Percentiles rank a stretch among this genome's conserved stretches.
Evolutionary conservation across 1,284 basidiomycete genomes (phyloP).

Genomic region (Filobasidium uniguttulatum): DNA sequence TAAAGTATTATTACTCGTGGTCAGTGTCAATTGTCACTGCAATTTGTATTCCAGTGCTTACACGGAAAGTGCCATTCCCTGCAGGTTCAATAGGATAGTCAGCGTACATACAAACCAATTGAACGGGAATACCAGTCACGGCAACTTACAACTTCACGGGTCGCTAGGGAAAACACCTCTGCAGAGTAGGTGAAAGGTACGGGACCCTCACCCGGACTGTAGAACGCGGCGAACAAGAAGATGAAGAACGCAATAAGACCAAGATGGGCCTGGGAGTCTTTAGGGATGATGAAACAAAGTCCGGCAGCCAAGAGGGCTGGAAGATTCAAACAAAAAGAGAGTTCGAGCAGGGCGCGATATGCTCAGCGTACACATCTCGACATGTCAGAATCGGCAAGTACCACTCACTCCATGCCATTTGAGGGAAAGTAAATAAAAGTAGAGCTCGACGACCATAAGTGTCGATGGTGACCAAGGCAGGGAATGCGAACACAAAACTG

Average conservation of each 20-base stretch:
- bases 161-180: conserved; percentile 41
- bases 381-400: background rate
- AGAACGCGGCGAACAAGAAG: conserved; percentile 51
- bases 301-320: conserved; percentile 19
- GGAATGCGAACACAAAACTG: conserved; percentile 6
- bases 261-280: conserved; percentile 5
- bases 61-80: background rate
- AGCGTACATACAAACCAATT: no score
- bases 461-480: conserved; percentile 38
- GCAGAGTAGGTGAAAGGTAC: conserved; percentile 48
- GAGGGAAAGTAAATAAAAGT: conserved; percentile 47
- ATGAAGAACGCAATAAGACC: conserved; percentile 47
- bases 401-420: conserved; percentile 33
- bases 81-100: no score
- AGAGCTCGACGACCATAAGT: conserved; percentile 38
- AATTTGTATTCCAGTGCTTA: background rate
- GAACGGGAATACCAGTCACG: no score
- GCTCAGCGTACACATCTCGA: no score
- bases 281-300: conserved; percentile 9
- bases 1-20: background rate
- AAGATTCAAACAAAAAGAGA: conserved; percentile 44
- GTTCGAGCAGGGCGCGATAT: conserved; percentile 39
- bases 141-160: conserved; percentile 43
- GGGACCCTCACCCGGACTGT: conserved; percentile 54
- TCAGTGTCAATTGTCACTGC: no score